Base-by-base conservation (phyloP, 2,329 filamentous ascomycete species). In the Sclerotinia spermophila region DNA sequence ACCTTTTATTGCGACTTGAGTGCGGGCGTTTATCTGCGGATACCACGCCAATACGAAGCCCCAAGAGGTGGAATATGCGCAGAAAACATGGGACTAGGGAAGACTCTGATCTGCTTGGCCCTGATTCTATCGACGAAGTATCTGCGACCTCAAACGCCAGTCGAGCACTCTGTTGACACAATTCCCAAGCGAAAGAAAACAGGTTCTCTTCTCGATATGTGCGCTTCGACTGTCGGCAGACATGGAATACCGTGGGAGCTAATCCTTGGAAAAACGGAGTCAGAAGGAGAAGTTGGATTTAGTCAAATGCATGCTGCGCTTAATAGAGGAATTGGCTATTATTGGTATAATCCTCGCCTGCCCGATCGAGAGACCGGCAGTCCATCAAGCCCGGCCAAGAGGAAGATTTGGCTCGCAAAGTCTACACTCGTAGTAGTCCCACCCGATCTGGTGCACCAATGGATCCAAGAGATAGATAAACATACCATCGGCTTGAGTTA, bases 41-140 rank as follows among this genome's bases (percentile, higher is more conserved):
- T 91, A n/a, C 89, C 92, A 17, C 85, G 86, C 3, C 86, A 87
- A 71, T 97, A 95, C 75, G 93, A 96, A 59, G 86, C 88, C 38
- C 86, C 90, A 7, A 85, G 86, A 71, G 94, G 94, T 45, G 95
- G 94, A 3, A 91, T 95, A 21, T 82, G 94, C 21, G 91, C 92
- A 0, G 92, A 96, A 77, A 90, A 92, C 73, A 94, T 94, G 92
- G 91, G 90, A 8, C 82, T 86, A 0, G 94, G 95, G 0, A 98
- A 97, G 82, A 97, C 95, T 0, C 81, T 97, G 38, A 97, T 97
- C 17, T 95, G 92, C 73, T 82, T 98, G 27, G 85, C 90, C 10
- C 82, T 93, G 2, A 89, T 97, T 53, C 83, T 96, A 38, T 90
- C 93, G 3, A 97, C 93, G 0, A 89, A 87, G 75, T 84, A 89